Evolutionary conservation across 148 eudicot species (phyloP).

Genomic region (Vaccinium myrtillus): DNA sequence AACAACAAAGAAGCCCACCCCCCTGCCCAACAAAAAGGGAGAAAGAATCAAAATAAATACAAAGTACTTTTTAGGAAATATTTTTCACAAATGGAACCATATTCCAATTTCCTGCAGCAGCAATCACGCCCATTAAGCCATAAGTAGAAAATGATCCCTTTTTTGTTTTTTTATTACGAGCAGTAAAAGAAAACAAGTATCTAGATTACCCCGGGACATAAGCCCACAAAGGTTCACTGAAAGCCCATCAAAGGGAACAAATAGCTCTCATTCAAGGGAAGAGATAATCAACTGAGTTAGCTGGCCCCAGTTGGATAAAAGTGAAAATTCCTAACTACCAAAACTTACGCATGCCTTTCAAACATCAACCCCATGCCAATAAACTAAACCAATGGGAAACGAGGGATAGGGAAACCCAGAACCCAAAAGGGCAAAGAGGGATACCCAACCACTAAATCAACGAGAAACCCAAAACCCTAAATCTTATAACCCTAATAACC

Average conservation of each 20-base stretch:
- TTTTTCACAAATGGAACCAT: not conserved
- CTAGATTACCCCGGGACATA: too few species aligned
- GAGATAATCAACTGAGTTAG: too few species aligned
- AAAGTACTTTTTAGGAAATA: not conserved
- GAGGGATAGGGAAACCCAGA: not conserved
- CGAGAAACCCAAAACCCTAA: constrained; percentile 12
- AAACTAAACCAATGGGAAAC: not conserved
- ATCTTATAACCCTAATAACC: not conserved
- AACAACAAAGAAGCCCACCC: not conserved
- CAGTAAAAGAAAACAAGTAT: too few species aligned
- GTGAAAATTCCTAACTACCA: not conserved
- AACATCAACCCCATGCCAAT: not conserved
- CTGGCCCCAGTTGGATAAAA: not conserved
- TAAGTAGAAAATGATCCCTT: too few species aligned
- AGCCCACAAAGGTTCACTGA: too few species aligned
- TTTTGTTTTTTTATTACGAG: too few species aligned
- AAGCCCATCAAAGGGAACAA: too few species aligned
- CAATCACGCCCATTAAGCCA: not conserved
- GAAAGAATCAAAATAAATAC: not conserved
- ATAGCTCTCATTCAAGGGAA: too few species aligned
- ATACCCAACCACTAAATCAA: not conserved
- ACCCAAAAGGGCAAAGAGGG: not conserved
- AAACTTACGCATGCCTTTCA: not conserved
- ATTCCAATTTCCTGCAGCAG: not conserved
- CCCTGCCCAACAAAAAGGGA: not conserved